phyloP scores from a whole-genome alignment of 164 flowering plant genomes.

The Stephania cephalantha region DNA sequence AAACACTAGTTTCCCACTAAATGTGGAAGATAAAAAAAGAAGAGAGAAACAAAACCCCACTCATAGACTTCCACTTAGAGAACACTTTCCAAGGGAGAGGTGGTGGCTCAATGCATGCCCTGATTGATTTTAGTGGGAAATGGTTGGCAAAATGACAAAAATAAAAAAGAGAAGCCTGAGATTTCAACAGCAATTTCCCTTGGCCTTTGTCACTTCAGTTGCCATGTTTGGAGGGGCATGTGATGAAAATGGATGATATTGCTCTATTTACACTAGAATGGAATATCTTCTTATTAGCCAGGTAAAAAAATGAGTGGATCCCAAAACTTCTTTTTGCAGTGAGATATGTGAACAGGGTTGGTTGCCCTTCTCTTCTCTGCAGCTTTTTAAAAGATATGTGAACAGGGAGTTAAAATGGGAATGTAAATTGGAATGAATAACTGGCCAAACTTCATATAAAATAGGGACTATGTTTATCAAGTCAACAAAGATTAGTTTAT shows the following conservation, averaged over 20 bases:
- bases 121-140: not conserved
- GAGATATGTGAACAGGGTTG: not conserved
- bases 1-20: not conserved
- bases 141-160: constrained; percentile 6
- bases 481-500: not conserved
- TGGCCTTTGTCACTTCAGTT: not conserved
- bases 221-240: not conserved
- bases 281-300: not conserved
- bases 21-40: not conserved
- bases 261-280: not conserved
- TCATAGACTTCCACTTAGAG: not conserved
- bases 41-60: constrained; percentile 1
- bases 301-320: not conserved
- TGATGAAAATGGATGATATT: not conserved
- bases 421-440: no score
- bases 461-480: not conserved
- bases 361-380: not conserved
- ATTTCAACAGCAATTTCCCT: not conserved
- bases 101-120: not conserved
- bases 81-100: constrained; percentile 11
- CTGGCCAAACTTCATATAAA: no score
- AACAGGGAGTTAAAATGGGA: not conserved
- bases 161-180: not conserved
- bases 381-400: not conserved
- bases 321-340: not conserved